Evolutionary conservation across 2,329 filamentous ascomycete species (phyloP).

Genomic region (Colletotrichum zoysiae): DNA sequence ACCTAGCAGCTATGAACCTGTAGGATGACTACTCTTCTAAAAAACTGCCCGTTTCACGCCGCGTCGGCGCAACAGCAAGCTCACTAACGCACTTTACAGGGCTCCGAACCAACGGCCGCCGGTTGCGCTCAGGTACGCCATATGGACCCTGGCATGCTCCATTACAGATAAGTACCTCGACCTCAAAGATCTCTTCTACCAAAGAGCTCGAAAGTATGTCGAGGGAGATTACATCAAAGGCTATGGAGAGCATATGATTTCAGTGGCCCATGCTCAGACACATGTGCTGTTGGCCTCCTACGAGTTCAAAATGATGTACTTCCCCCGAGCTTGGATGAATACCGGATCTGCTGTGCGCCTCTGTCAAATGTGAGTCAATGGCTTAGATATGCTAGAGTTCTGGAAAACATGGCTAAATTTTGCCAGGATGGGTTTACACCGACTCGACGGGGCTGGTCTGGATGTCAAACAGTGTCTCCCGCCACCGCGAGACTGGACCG

Average conservation of each 20-base stretch:
- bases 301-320: slow-evolving; percentile 98
- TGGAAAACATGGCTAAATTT: not conserved
- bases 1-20: slow-evolving; percentile 89
- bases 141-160: slow-evolving; percentile 95
- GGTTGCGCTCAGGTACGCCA: slow-evolving; percentile 89
- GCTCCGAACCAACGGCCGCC: slow-evolving; percentile 89
- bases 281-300: slow-evolving; percentile 85
- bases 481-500: slow-evolving; percentile 91
- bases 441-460: slow-evolving; percentile 82
- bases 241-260: slow-evolving; percentile 90
- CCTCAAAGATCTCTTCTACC: slow-evolving; percentile 90
- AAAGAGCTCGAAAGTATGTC: slow-evolving; percentile 88
- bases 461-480: slow-evolving; percentile 95
- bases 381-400: not conserved
- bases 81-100: slow-evolving; percentile 51
- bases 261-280: slow-evolving; percentile 86
- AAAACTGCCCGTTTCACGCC: not conserved
- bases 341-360: slow-evolving; percentile 85
- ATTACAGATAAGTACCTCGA: slow-evolving; percentile 84
- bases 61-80: not conserved
- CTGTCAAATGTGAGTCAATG: slow-evolving; percentile 77
- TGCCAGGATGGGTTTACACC: slow-evolving; percentile 89
- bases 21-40: slow-evolving; percentile 53
- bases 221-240: slow-evolving; percentile 93
- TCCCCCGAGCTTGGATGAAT: slow-evolving; percentile 95